Conservation (phyloP, 2,329 filamentous ascomycete species). For the Ceratocystis destructans region DNA sequence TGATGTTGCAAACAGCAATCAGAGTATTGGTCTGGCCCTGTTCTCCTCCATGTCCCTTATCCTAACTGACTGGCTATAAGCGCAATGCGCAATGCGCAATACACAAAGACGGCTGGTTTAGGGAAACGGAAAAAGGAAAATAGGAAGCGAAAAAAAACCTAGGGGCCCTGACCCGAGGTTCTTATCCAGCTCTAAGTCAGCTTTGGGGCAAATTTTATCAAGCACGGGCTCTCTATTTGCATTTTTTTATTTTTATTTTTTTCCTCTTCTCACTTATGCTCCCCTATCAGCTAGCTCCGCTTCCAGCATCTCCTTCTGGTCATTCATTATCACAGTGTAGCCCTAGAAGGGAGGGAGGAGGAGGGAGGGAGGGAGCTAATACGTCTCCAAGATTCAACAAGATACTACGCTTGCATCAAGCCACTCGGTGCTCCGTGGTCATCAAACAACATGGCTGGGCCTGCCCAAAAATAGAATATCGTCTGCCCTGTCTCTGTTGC, state of each 20-base stretch:
- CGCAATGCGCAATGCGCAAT: no score
- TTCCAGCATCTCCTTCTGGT: not conserved
- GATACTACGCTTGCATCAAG: not conserved
- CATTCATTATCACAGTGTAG: not conserved
- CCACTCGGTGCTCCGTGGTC: not conserved
- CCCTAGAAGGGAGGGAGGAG: not conserved
- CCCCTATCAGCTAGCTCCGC: not conserved
- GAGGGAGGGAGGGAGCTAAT: not conserved
- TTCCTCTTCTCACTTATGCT: not conserved
- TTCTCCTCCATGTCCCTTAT: not conserved
- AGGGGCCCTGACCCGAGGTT: not conserved
- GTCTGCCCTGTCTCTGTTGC: not conserved
- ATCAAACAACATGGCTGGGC: not conserved
- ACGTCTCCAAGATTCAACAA: not conserved
- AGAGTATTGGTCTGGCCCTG: not conserved
- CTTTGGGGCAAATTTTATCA: not conserved
- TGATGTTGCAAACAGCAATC: not conserved
- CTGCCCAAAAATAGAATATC: not conserved
- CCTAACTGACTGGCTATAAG: no score
- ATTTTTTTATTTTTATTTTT: not conserved
- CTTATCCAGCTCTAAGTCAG: not conserved
- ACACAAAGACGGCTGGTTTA: no score
- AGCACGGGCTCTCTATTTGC: not conserved
- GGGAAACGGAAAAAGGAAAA: not conserved
- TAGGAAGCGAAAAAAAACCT: not conserved